These are phyloP conservation scores for Fagopyrum homotropicum DNA, from an alignment of 148 eudicot genomes.

Conservation along the genomic window DNA sequence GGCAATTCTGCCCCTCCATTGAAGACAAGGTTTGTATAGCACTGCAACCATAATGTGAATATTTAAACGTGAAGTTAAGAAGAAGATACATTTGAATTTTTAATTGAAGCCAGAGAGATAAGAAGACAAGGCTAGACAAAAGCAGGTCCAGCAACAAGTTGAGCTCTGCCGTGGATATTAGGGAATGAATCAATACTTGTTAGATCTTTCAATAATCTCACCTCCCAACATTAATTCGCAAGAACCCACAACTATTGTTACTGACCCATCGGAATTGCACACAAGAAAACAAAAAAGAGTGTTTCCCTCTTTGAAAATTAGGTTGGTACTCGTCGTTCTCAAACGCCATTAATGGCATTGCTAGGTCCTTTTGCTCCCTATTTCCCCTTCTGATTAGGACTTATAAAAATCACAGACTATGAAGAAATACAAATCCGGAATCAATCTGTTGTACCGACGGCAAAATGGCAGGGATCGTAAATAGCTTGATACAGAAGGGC, in stretches of 20 bases:
- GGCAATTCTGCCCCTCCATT: background rate
- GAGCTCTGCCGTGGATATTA: background rate
- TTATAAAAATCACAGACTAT: background rate
- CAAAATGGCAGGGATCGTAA: background rate
- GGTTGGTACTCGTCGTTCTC: slow-evolving; percentile 9
- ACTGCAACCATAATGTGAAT: background rate
- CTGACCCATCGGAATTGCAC: background rate
- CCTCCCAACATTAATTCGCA: background rate
- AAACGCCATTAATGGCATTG: background rate
- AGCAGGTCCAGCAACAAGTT: background rate
- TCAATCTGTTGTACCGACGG: background rate
- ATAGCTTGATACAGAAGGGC: background rate
- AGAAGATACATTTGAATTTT: background rate
- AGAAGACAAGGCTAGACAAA: background rate
- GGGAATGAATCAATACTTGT: background rate
- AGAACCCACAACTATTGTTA: background rate
- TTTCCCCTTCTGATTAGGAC: background rate
- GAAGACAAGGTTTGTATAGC: background rate
- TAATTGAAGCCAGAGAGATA: background rate
- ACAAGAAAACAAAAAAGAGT: background rate
- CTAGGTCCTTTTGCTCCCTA: background rate
- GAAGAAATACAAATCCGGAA: background rate
- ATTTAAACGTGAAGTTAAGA: too few species aligned
- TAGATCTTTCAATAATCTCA: background rate
- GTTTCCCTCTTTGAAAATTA: background rate